Percentiles rank a stretch among this genome's conserved stretches.
These are phyloP conservation scores for Boletellus deceptivus DNA, from an alignment of 1,284 basidiomycete species.

Conservation along the genomic window DNA sequence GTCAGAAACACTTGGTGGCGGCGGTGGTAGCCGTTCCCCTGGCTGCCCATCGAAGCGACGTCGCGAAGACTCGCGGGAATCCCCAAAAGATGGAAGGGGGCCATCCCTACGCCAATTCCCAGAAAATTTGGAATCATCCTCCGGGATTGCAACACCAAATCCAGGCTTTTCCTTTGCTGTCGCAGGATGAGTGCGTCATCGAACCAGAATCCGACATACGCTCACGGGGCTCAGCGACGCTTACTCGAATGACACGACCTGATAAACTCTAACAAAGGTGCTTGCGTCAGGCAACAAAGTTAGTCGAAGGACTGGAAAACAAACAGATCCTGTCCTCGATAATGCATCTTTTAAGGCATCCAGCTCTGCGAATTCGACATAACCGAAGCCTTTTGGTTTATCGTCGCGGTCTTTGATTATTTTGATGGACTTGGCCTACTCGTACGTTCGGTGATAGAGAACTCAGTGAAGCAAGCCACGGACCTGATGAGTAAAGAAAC, in stretches of 20 bases:
- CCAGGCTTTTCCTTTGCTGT: slow-evolving; percentile 71
- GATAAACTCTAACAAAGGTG: slow-evolving; percentile 54
- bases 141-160: slow-evolving; percentile 45
- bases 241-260: slow-evolving; percentile 83
- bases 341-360: slow-evolving; percentile 86
- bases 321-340: slow-evolving; percentile 50
- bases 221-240: slow-evolving; percentile 94
- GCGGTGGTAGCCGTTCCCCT: slow-evolving; percentile 39
- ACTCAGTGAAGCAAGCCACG: slow-evolving; percentile 18
- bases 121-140: slow-evolving; percentile 74
- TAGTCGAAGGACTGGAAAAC: slow-evolving; percentile 28
- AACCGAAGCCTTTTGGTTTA: slow-evolving; percentile 97
- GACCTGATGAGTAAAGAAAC: slow-evolving; percentile 75
- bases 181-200: background rate
- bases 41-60: slow-evolving; percentile 59
- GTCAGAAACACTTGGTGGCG: slow-evolving; percentile 49
- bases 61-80: slow-evolving; percentile 57
- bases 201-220: slow-evolving; percentile 18
- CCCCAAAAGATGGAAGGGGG: slow-evolving; percentile 68
- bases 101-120: slow-evolving; percentile 86
- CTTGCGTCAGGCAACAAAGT: slow-evolving; percentile 7
- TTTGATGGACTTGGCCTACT: slow-evolving; percentile 80
- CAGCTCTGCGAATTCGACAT: slow-evolving; percentile 88
- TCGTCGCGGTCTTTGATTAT: slow-evolving; percentile 90
- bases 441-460: slow-evolving; percentile 1